phyloP scores from a whole-genome alignment of 805 yeast species.

The Babjeviella inositovora region DNA sequence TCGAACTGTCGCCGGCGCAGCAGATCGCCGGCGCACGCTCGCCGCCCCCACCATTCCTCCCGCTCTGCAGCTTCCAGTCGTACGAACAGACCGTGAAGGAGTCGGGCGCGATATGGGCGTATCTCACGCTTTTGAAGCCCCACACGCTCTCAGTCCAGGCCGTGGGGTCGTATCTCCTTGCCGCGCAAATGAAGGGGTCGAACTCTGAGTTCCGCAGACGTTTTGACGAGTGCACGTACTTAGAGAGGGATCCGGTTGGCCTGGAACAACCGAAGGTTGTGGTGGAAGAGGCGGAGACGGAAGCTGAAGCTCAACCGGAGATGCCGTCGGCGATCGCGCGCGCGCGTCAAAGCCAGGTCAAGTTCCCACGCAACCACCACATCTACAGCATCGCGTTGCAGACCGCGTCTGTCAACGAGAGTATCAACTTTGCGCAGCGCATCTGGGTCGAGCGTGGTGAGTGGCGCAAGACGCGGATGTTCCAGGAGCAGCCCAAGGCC shows the following conservation, averaged over 20 bases:
- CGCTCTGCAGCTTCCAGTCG: too few species aligned
- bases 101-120: conserved; percentile 63
- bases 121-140: conserved; percentile 27
- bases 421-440: conserved; percentile 39
- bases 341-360: conserved; percentile 4
- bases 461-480: conserved; percentile 38
- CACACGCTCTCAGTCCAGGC: too few species aligned
- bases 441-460: conserved; percentile 73
- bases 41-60: too few species aligned
- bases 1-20: too few species aligned
- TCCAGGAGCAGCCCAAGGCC: conserved; percentile 18
- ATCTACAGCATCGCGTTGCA: conserved; percentile 46
- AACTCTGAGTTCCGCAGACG: conserved; percentile 13
- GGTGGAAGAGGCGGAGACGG: conserved; percentile 5
- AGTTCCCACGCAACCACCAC: conserved; percentile 23
- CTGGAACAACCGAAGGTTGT: conserved; percentile 4
- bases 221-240: conserved; percentile 16
- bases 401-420: conserved; percentile 44
- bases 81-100: conserved; percentile 43
- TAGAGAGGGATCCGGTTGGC: conserved; percentile 11
- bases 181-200: background rate
- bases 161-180: too few species aligned
- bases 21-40: too few species aligned
- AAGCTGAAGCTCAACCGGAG: conserved; percentile 4
- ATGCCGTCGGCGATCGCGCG: conserved; percentile 3